Base-by-base conservation (phyloP, 768 basidiomycete species). In the Chalciporus piperatus region DNA sequence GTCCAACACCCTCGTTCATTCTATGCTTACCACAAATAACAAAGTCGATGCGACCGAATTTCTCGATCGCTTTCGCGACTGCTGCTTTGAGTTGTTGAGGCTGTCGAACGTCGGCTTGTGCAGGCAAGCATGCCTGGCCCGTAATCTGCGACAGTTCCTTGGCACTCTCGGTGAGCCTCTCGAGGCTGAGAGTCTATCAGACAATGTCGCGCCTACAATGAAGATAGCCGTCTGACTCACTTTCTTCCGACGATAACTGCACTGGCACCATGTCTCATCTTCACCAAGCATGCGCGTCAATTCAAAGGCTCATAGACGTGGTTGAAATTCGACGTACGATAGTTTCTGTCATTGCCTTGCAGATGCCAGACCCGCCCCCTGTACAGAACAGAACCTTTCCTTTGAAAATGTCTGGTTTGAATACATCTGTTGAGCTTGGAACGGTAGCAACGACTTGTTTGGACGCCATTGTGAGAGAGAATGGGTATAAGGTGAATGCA, bases 341-440 rank as follows among this genome's bases (percentile, higher is more conserved):
- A 19, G 85, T 80, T 63, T 91, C 82, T 32, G 88, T 89, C 87
- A 96, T 94, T 44, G 74, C 81, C 59, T 86, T 85, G 73, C 94
- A 92, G 71, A 99, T 98, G 14, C 95, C 96, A 52, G 90, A 90
- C 2, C 89, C 89, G 14, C 92, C 94, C 33, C 93, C 94, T 0
- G 93, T 96, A 71, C 88, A 92, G 71, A 92, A 89, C 4, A 91
- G 73, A 19, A 95, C 91, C 66, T 95, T 97, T 54, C 89, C 92
- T 56, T 84, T 82, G 82, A 96, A 96, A 27, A 98, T 77, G 57
- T 89, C 85, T 2, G 72, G 63, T 59, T 82, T 85, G 78, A 96
- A 98, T 48, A 89, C 73, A 38, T 78, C 61, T 0, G 75, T 78
- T 1, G 87, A 89, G 52, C 74, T 71, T 25, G 72, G 71, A 17